Evolutionary conservation across 148 eudicot species (phyloP), one percentile per base, ranked within the genome.

Genomic region (Spergularia marina): DNA sequence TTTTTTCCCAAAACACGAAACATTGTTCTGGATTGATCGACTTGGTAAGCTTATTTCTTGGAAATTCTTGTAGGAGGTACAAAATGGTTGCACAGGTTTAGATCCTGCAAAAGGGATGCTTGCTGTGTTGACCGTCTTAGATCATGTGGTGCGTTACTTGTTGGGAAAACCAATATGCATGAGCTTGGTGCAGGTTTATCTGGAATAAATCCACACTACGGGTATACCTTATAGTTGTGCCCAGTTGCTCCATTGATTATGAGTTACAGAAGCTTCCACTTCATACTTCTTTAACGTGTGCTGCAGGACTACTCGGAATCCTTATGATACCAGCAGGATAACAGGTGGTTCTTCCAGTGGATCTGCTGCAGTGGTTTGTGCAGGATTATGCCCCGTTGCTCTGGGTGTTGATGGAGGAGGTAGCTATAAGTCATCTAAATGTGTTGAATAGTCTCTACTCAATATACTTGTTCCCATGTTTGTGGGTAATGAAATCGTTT

Each of bases 401-500:
- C 97, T 96, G 65, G 99, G 98, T 73, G 97, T 96, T 78, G 99
- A 96, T 78, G 99, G 99, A n/a, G 99, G 97, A 74, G 99, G 99
- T 95, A 87, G 56, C 49, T 61, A 63, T 18, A 72, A 20, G 3
- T 51, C 65, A 16, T 20, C 10, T 6, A 44, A 44, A 9, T 44
- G 49, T 44, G 49, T 44, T 9, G 8, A 44, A 44, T 44, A 44
- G 49, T 44, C 49, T 44, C 49, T 9, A 6, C 49, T 6, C 10
- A 44, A 44, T 6, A 4, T 44, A 2, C 49, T 44, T 44, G 36
- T 3, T 30, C 36, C 36, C 36, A 30, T 2, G 10, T 44, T 20
- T 52, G 11, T 49, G 30, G 44, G 8, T 41, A 17, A 36, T n/a
- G 23, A 53, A 74, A 6, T 25, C 17, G 40, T 5, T 51, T 15